phyloP scores from a whole-genome alignment of 1,284 basidiomycete genomes.

The Papiliotrema nemorosa region DNA sequence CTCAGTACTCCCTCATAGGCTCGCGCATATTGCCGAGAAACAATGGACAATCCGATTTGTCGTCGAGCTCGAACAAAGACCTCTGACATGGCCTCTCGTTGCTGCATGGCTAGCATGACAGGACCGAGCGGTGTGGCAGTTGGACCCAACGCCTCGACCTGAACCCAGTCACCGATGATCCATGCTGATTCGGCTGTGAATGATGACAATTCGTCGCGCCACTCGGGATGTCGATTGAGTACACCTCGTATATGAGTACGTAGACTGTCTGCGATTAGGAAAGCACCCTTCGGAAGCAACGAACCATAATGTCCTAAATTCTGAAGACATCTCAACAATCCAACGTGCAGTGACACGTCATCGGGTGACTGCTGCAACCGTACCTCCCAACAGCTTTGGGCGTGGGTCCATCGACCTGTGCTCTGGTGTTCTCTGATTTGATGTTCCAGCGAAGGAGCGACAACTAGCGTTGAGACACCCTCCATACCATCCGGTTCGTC shows the following conservation, averaged over 20 bases:
- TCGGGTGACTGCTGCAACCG: conserved; percentile 85
- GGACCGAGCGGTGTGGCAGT: conserved; percentile 70
- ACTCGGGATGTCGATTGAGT: conserved; percentile 77
- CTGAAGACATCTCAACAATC: conserved; percentile 83
- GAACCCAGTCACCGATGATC: conserved; percentile 91
- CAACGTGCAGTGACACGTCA: conserved; percentile 83
- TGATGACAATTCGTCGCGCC: conserved; percentile 72
- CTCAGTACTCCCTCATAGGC: conserved; percentile 84
- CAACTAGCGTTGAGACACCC: conserved; percentile 84
- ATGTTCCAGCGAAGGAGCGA: conserved; percentile 88
- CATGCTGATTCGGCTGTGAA: conserved; percentile 93
- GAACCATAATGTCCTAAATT: conserved; percentile 96
- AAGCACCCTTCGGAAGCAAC: conserved; percentile 23
- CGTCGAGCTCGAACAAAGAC: conserved; percentile 67
- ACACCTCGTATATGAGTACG: conserved; percentile 93
- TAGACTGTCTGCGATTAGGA: conserved; percentile 69
- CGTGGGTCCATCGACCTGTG: conserved; percentile 95
- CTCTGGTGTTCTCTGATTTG: conserved; percentile 98
- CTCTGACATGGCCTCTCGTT: conserved; percentile 53
- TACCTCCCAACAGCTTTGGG: conserved; percentile 99
- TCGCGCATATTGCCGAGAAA: conserved; percentile 75
- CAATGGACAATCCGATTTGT: conserved; percentile 74
- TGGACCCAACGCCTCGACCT: conserved; percentile 62
- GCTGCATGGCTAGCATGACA: conserved; percentile 75
- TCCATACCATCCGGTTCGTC: conserved; percentile 99